Conservation (phyloP, 768 basidiomycete genomes). For the Russula sp. region DNA sequence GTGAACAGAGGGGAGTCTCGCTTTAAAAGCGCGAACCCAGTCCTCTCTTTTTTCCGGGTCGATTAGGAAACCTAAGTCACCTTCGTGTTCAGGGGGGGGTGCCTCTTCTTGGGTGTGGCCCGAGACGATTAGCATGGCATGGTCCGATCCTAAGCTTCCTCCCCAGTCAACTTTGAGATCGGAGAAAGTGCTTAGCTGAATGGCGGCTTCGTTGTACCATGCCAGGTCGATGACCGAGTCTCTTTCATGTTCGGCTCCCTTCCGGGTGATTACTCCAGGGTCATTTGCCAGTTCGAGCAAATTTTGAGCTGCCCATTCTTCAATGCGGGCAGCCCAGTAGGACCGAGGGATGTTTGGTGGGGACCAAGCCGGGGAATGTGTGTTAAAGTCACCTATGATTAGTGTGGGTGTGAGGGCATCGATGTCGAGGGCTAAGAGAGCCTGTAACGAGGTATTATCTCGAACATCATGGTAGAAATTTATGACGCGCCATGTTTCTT, state of each 20-base stretch:
- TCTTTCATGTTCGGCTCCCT: background rate
- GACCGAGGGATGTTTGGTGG: no score
- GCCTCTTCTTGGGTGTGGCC: background rate
- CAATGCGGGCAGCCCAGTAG: no score
- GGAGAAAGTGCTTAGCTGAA: background rate
- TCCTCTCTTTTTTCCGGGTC: background rate
- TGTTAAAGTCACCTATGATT: no score
- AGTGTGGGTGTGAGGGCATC: no score
- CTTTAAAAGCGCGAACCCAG: background rate
- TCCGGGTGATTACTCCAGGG: background rate
- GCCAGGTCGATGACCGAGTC: background rate
- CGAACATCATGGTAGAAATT: no score
- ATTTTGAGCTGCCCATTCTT: background rate
- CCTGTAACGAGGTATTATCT: no score
- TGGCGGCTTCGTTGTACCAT: background rate
- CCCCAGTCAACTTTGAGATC: background rate
- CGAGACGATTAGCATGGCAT: background rate
- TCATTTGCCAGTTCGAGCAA: background rate
- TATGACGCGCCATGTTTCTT: no score
- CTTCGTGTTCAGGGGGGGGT: rapidly evolving
- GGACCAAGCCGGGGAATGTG: no score
- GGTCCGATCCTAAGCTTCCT: background rate
- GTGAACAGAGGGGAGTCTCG: no score
- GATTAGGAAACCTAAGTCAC: background rate
- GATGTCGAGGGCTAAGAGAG: no score